Evolutionary conservation across 2,329 filamentous ascomycete species (phyloP), one percentile per base, ranked within the genome.

Genomic region (Fusarium sambucinum): DNA sequence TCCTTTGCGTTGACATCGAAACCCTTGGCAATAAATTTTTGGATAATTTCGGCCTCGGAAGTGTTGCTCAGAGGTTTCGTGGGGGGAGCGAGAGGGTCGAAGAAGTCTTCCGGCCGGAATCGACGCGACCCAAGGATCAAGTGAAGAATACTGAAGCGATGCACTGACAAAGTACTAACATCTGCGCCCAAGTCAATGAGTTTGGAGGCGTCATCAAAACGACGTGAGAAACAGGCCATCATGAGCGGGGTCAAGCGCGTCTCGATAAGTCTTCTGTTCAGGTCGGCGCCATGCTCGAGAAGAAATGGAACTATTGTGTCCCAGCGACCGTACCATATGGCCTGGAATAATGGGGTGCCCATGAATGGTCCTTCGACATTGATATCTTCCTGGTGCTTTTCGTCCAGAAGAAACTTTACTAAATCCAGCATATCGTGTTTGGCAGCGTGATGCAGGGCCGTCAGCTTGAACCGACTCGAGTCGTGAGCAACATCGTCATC

Each of bases 181-280:
- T 66, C 62, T 41, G 73, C 71, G 4, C 73, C 73, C 3, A 74
- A 48, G 33, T 74, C 73, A 16, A 74, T 63, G 23, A 74, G 72
- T 55, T 48, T 72, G 23, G 70, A 48, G 27, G 73, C 73, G 27
- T 74, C 73, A 30, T 74, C 73, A 41, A 74, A 74, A 6, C 71
- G 73, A 38, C 73, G 73, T 4, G 69, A 68, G 44, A 74, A 72
- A 48, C 73, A 74, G 1, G 71, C 68, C 71, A 74, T 73, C 73
- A 74, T 74, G 25, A 74, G 57, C 3, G 73, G 63, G 16, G 73
- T 74, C 23, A 74, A 46, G 8, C 73, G 66, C 25, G 73, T 74
- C 55, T 74, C 73, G 29, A 74, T 67, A 10, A 74, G 63, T 12
- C 71, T 71, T 19, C 44, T 57, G 48, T 74, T 68, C 16, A 74